Evolutionary conservation across 2,329 filamentous ascomycete genomes (phyloP).

Genomic region (Alternaria sp.): DNA sequence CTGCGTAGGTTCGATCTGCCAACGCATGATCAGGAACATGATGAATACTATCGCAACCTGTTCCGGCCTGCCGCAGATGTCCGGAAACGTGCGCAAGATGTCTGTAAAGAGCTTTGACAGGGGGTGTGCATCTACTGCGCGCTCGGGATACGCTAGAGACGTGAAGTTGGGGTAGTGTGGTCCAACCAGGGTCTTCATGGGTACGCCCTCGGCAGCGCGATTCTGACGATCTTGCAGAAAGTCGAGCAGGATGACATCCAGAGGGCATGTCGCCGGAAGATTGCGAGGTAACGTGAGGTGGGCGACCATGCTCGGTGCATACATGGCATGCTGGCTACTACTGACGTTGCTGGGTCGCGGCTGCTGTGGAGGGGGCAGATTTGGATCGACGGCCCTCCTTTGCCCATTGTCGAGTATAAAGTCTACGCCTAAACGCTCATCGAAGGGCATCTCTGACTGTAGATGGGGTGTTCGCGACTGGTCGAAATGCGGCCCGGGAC

Average conservation of each 20-base stretch:
- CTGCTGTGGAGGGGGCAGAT: slow-evolving; percentile 55
- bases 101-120: slow-evolving; percentile 86
- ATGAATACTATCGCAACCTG: slow-evolving; percentile 80
- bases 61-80: slow-evolving; percentile 78
- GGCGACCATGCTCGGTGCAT: slow-evolving; percentile 38
- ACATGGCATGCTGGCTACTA: slow-evolving; percentile 31
- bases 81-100: slow-evolving; percentile 82
- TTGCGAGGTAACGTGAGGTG: slow-evolving; percentile 58
- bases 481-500: slow-evolving; percentile 49
- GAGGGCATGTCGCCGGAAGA: slow-evolving; percentile 71
- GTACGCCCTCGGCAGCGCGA: slow-evolving; percentile 69
- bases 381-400: slow-evolving; percentile 35
- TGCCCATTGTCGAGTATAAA: slow-evolving; percentile 70
- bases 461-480: slow-evolving; percentile 44
- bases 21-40: slow-evolving; percentile 85
- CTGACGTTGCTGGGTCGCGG: slow-evolving; percentile 27
- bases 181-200: slow-evolving; percentile 71
- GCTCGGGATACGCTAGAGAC: slow-evolving; percentile 75
- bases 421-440: slow-evolving; percentile 73
- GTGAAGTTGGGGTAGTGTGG: slow-evolving; percentile 81
- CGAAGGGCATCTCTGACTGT: slow-evolving; percentile 38
- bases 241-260: slow-evolving; percentile 80
- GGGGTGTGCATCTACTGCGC: slow-evolving; percentile 70
- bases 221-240: slow-evolving; percentile 74
- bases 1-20: slow-evolving; percentile 79